Base-by-base conservation (phyloP, 345 rosid species). In the Boechera retrofracta region DNA sequence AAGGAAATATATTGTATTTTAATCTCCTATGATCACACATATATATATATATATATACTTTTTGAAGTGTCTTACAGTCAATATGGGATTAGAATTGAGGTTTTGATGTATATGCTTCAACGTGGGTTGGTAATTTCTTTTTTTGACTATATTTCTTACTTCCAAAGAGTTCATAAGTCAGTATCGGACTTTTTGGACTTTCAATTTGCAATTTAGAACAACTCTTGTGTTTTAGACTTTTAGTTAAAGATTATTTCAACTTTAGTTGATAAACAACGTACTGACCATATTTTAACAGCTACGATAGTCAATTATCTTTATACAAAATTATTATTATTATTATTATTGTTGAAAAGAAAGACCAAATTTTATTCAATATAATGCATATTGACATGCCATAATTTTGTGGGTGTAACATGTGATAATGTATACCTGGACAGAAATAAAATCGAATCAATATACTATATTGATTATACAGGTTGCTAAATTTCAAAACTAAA, bases 181-280 rank as follows among this genome's bases (percentile, higher is more conserved):
- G 45, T 71, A 47, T 59, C 28, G 32, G 39, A 62, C 59, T 60
- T 63, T 28, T 49, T 32, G 2, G 41, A 54, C 6, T 42, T 70
- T 57, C 21, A 35, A 6, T 31, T 55, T 57, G 32, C 65, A 57
- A 7, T 35, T 66, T 48, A 32, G 29, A 61, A 62, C 21, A 38
- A n/a, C 39, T 32, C 45, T 47, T 4, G 45, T 72, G 21, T 28
- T 36, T 48, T 61, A n/a, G 49, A 49, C 67, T 49, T 61, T 39
- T 15, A 18, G 12, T 56, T 49, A 71, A 36, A 52, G 35, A 35
- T 71, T 66, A 33, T 67, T 67, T 67, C 47, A 35, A 51, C 71
- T 54, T 12, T 35, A 36, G 33, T 67, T 51, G 71, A 67, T 52
- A 21, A 67, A 24, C 59, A 12, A 35, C 47, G 26, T 9, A 60